These are phyloP conservation scores for Diaporthe citrichinensis DNA, from an alignment of 2,329 filamentous ascomycete genomes.

Conservation along the genomic window DNA sequence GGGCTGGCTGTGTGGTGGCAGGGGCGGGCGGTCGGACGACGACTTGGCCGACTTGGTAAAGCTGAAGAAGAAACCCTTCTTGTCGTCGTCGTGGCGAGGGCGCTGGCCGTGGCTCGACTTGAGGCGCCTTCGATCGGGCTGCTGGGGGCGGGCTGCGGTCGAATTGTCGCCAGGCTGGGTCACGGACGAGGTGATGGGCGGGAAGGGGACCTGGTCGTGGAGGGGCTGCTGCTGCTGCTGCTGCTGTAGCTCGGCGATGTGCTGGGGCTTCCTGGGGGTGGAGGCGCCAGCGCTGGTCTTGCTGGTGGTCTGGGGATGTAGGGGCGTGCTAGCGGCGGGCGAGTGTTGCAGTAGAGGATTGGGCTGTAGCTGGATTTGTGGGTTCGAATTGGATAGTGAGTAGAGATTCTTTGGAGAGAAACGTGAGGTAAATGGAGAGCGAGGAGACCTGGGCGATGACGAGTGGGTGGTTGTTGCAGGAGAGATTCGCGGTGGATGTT, in stretches of 20 bases:
- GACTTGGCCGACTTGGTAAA: constrained; percentile 63
- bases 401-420: constrained; percentile 55
- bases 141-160: constrained; percentile 45
- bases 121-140: constrained; percentile 46
- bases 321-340: constrained; percentile 8
- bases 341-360: background rate
- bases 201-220: constrained; percentile 47
- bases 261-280: constrained; percentile 45
- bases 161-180: constrained; percentile 39
- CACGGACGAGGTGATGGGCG: constrained; percentile 48
- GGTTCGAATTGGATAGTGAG: constrained; percentile 27
- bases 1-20: constrained; percentile 46
- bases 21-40: constrained; percentile 52
- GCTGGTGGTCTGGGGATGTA: constrained; percentile 22
- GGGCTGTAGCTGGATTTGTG: constrained; percentile 27
- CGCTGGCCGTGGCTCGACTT: constrained; percentile 49
- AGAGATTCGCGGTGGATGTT: constrained; percentile 43
- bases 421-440: constrained; percentile 62
- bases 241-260: constrained; percentile 52
- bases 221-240: constrained; percentile 25
- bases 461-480: constrained; percentile 52
- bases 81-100: constrained; percentile 60
- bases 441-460: constrained; percentile 60
- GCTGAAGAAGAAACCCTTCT: constrained; percentile 65
- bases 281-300: background rate